Evolutionary conservation across 2,329 filamentous ascomycete genomes (phyloP), one percentile per base, ranked within the genome.

Genomic region (Westerdykella ornata): DNA sequence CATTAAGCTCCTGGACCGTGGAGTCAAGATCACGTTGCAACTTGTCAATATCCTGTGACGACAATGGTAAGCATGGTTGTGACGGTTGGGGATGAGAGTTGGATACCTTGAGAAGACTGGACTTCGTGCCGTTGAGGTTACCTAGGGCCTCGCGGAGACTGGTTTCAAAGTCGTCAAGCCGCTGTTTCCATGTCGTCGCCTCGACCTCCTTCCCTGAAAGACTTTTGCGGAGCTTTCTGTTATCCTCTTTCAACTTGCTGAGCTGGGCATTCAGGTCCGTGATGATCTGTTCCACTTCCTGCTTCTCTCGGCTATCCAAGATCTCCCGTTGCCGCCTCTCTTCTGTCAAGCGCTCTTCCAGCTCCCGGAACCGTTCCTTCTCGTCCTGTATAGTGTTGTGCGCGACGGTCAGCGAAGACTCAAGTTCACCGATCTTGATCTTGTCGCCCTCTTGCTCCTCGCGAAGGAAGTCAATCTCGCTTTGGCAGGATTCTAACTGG

Each of bases 361-460:
- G 55, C 45, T 74, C 71, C 18, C 64, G 63, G 45, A 69, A 57
- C 39, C 68, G 81, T 46, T 96, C 89, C 65, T 84, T 85, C 65
- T 95, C 88, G 38, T 92, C 88, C 42, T 84, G 79, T n/a, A 95
- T 71, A 37, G 73, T 79, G 57, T 88, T 80, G 62, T 94, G 85
- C n/a, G 81, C 77, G 42, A 80, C 84, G 54, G 86, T 85, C 29
- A 96, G 70, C 12, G 83, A 81, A 7, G 87, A 85, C 60, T 97
- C 89, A 6, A 97, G 74, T 58, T 97, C 88, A 29, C 90, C 88
- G 56, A 98, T 97, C 67, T 88, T 89, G 62, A 98, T 94, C 75
- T 98, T 98, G 72, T 98, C 92, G 14, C 79, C 80, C 67, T 98
- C 92, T 66, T 98, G 92, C 70, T 98, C 92, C 62, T 98, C 92